Evolutionary conservation across 2,329 filamentous ascomycete species (phyloP).

Genomic region (Leptodontidium sp.): DNA sequence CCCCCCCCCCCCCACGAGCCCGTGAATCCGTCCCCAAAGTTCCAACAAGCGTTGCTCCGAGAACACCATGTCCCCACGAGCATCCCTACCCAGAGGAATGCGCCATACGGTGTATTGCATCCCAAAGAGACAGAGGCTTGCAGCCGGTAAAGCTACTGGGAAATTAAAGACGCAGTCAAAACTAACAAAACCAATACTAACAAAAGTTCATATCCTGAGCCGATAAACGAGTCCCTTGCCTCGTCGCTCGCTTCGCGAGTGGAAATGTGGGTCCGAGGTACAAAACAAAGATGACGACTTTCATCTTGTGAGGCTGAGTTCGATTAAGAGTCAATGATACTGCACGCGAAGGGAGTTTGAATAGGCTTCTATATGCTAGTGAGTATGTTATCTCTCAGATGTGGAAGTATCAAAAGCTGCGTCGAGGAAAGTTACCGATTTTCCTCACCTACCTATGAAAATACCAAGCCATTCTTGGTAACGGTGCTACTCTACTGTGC

Average conservation of each 20-base stretch:
- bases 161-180: not conserved
- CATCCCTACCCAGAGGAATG: not conserved
- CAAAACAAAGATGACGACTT: not conserved
- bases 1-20: not conserved
- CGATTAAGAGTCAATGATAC: no score
- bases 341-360: no score
- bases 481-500: no score
- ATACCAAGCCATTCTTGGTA: no score
- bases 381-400: no score
- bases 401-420: no score
- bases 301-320: not conserved
- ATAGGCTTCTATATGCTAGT: no score
- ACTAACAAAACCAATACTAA: not conserved
- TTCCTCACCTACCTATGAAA: no score
- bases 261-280: not conserved
- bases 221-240: not conserved
- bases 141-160: not conserved
- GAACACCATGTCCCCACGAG: not conserved
- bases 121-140: not conserved
- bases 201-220: not conserved
- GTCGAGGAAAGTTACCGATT: no score
- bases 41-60: not conserved
- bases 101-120: not conserved
- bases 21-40: not conserved
- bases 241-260: not conserved